Base-by-base conservation (phyloP, 2,329 filamentous ascomycete genomes). In the Teratosphaeria epicoccoides region DNA sequence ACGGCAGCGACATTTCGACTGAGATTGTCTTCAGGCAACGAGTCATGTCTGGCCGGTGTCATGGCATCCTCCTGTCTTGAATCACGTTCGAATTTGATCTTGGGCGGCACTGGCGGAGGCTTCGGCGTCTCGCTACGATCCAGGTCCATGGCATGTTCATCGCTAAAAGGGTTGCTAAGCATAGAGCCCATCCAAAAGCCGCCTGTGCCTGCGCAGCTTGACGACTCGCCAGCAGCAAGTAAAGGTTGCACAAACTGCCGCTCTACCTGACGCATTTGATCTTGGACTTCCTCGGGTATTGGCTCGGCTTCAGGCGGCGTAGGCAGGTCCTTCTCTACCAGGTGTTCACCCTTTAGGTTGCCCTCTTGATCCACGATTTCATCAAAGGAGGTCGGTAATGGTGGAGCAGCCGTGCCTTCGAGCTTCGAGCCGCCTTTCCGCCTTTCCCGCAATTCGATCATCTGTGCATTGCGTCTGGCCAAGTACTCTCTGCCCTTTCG, bases 161-260 rank as follows among this genome's bases (percentile, higher is more conserved):
- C 73, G 12, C 66, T 63, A 56, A 76, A 76, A 4, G 74, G 73
- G 49, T 76, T 72, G 1, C 68, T 67, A 24, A 68, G 68, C 4
- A 61, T 61, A 24, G 72, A 63, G 14, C 73, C 73, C 46, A 65
- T 59, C 11, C 66, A 62, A 56, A 73, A 71, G 4, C 68, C 71
- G 64, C 50, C 66, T 47, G 40, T 47, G 45, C 53, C 49, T 43
- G 53, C 47, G n/a, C 33, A 40, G 23, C 50, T 50, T 45, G 51
- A 55, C 20, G 62, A 58, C 20, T 57, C 52, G 17, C 23, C 54
- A 23, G 51, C 57, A 20, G 52, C 57, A 14, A 53, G 45, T 1
- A 63, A 40, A 5, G 61, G 58, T 14, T 60, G 56, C 10, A 46
- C 46, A 14, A 62, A 57, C 9, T 56, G 55, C 20, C 55, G 56